phyloP scores from a whole-genome alignment of 306 rosid species.

The Pyrus bretschneideri region DNA sequence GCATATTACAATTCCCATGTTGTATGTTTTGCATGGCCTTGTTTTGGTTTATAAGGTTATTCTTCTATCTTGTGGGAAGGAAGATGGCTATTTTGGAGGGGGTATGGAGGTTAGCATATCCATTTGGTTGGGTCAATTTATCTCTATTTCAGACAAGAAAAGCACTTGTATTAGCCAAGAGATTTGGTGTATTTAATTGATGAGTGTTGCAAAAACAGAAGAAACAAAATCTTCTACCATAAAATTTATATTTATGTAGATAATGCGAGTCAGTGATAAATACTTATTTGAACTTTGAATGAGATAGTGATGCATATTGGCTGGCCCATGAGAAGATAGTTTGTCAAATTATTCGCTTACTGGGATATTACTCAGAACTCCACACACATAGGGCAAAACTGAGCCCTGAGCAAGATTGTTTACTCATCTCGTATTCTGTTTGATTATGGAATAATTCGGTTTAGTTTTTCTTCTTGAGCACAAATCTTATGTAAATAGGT shows the following conservation, averaged over 20 bases:
- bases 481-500: not conserved
- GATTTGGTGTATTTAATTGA: not conserved
- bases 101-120: not conserved
- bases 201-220: not conserved
- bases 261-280: not conserved
- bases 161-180: not conserved
- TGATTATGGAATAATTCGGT: no score
- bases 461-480: not conserved
- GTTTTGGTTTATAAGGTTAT: not conserved
- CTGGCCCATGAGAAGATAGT: not conserved
- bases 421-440: not conserved
- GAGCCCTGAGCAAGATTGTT: not conserved
- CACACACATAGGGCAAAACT: not conserved
- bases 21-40: not conserved
- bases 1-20: not conserved
- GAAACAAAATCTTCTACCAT: not conserved
- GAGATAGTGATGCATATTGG: not conserved
- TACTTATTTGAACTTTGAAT: not conserved
- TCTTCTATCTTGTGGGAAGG: not conserved
- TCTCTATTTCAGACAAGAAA: not conserved
- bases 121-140: not conserved
- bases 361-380: not conserved
- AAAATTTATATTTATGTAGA: not conserved
- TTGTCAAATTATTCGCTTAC: not conserved
- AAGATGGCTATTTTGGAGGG: not conserved